A percentile compares a stretch with the other conserved stretches of the same genome.
phyloP scores from a whole-genome alignment of 768 basidiomycete species.

The Porpolomopsis calyptriformis region DNA sequence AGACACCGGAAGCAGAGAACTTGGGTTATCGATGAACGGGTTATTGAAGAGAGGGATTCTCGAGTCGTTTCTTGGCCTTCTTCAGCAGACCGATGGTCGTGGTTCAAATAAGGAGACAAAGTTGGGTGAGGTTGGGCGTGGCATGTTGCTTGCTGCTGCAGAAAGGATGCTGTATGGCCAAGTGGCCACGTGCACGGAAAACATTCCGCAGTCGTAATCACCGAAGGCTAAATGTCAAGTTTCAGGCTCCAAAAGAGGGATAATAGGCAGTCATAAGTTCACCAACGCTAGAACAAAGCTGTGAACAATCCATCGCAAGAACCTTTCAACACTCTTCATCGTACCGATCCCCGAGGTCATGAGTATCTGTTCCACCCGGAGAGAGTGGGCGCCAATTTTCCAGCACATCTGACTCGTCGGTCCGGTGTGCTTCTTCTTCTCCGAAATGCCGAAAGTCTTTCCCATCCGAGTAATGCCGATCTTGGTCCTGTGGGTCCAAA shows the following conservation, averaged over 20 bases:
- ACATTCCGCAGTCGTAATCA: too few species aligned
- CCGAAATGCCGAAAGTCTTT: slow-evolving; percentile 2
- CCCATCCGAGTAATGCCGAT: slow-evolving; percentile 9
- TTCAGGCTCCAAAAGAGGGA: too few species aligned
- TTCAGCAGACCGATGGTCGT: not conserved
- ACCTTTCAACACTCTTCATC: slow-evolving; percentile 32
- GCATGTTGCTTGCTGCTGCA: not conserved
- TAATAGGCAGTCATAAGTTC: too few species aligned
- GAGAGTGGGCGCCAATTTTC: slow-evolving; percentile 37
- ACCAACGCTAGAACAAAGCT: too few species aligned
- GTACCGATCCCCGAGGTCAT: slow-evolving; percentile 15
- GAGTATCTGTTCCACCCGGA: slow-evolving; percentile 10
- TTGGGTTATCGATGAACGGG: not conserved
- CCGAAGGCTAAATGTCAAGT: too few species aligned
- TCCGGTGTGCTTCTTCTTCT: not conserved
- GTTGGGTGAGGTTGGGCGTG: not conserved
- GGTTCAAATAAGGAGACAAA: not conserved
- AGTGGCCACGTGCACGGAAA: too few species aligned
- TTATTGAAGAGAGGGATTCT: not conserved
- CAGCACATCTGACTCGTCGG: slow-evolving; percentile 26
- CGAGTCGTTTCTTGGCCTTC: not conserved
- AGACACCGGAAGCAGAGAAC: not conserved
- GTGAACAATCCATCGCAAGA: too few species aligned
- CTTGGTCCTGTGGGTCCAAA: slow-evolving; percentile 7
- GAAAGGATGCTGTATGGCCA: too few species aligned